Conservation (phyloP, 2,329 filamentous ascomycete genomes). For the Ophiostoma australiae region DNA sequence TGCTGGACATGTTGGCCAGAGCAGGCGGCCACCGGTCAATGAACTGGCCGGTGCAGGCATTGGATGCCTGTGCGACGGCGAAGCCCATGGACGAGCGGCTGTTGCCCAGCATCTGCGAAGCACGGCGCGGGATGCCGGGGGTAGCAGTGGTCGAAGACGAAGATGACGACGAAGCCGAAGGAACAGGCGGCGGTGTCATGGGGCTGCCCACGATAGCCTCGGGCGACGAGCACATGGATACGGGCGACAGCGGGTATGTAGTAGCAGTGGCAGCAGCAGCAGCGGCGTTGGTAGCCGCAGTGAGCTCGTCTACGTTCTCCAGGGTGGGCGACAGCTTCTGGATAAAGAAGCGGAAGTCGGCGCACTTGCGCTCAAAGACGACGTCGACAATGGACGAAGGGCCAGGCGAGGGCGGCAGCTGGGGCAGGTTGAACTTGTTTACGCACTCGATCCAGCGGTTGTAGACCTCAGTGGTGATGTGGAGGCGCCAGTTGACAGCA, state of each 20-base stretch:
- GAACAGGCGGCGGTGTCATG: constrained; percentile 31
- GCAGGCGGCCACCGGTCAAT: constrained; percentile 49
- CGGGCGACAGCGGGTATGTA: constrained; percentile 21
- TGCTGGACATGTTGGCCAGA: constrained; percentile 11
- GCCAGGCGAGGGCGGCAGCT: constrained; percentile 48
- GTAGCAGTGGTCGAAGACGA: background rate
- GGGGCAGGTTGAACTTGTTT: constrained; percentile 70
- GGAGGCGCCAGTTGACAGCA: constrained; percentile 89
- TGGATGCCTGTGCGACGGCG: constrained; percentile 54
- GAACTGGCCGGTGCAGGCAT: constrained; percentile 43
- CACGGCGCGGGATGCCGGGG: constrained; percentile 26
- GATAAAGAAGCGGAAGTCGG: constrained; percentile 57
- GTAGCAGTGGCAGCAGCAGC: constrained; percentile 25
- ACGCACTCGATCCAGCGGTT: constrained; percentile 93
- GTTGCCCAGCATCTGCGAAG: constrained; percentile 43
- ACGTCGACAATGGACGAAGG: constrained; percentile 23
- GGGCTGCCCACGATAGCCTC: constrained; percentile 31
- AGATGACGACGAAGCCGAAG: background rate
- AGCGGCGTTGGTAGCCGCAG: constrained; percentile 35
- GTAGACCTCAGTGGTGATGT: constrained; percentile 84
- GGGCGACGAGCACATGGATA: constrained; percentile 26
- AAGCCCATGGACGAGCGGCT: constrained; percentile 55
- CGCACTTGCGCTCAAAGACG: constrained; percentile 44
- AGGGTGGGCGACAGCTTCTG: constrained; percentile 52
- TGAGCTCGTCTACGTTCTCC: constrained; percentile 54